Evolutionary conservation across 2,329 filamentous ascomycete species (phyloP).

Genomic region (Pseudogymnoascus sp.): DNA sequence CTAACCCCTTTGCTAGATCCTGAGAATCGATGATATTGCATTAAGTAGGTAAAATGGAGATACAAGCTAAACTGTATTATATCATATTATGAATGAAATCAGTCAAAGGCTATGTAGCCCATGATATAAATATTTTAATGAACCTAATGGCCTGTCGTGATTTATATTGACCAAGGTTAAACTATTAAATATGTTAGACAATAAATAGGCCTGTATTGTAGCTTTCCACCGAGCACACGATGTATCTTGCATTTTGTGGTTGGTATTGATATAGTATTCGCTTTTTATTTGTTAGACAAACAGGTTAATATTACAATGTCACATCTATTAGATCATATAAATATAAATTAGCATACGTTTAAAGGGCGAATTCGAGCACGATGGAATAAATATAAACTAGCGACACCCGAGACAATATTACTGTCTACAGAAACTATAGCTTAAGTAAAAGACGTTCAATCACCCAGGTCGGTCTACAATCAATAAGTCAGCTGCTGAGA

Average conservation of each 20-base stretch:
- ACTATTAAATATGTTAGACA: not conserved
- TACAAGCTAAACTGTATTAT: slow-evolving; percentile 8
- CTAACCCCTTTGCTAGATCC: slow-evolving; percentile 30
- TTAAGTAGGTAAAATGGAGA: slow-evolving; percentile 44
- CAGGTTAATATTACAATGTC: no score
- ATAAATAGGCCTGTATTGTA: not conserved
- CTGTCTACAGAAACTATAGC: not conserved
- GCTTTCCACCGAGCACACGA: no score
- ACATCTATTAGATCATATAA: not conserved
- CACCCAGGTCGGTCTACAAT: not conserved
- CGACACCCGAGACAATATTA: not conserved
- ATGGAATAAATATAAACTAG: not conserved
- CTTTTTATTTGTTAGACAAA: no score
- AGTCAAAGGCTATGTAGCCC: slow-evolving; percentile 6
- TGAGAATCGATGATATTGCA: slow-evolving; percentile 60
- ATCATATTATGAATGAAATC: slow-evolving; percentile 5
- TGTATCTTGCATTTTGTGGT: no score
- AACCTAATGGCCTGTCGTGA: not conserved
- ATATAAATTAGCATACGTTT: not conserved
- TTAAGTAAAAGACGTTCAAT: not conserved
- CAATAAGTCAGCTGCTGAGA: not conserved
- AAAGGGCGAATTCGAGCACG: not conserved
- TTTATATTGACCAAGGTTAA: not conserved
- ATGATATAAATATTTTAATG: slow-evolving; percentile 7
- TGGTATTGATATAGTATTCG: no score